Evolutionary conservation across 2,329 filamentous ascomycete species (phyloP).

Genomic region (Ophiostoma piceae): DNA sequence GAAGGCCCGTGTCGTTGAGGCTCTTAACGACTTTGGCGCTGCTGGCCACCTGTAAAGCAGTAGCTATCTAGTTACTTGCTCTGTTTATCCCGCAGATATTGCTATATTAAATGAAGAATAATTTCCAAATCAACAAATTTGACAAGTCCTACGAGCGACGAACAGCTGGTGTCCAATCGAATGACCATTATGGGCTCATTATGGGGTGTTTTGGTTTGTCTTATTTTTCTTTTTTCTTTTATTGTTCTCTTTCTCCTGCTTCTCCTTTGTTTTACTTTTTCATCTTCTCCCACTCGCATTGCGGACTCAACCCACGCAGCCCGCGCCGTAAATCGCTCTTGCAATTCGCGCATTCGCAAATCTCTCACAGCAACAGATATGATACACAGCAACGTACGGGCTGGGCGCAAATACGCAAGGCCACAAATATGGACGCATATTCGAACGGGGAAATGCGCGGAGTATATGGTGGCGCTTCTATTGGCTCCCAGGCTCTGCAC

Average conservation of each 20-base stretch:
- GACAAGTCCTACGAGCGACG: not conserved
- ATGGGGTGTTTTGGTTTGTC: not conserved
- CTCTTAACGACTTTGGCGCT: conserved; percentile 88
- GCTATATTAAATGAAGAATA: conserved; percentile 8
- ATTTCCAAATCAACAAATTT: not conserved
- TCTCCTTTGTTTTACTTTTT: not conserved
- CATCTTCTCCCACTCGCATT: not conserved
- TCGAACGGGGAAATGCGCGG: conserved; percentile 4
- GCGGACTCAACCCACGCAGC: not conserved
- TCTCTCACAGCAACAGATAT: not conserved
- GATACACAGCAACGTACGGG: not conserved
- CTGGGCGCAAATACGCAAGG: not conserved
- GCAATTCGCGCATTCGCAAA: conserved; percentile 3
- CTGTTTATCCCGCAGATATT: not conserved
- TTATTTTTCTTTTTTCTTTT: not conserved
- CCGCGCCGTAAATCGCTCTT: conserved; percentile 2
- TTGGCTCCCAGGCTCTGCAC: not conserved
- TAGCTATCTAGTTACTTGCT: not conserved
- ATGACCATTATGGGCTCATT: not conserved
- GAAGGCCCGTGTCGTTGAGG: conserved; percentile 71
- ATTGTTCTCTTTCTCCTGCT: not conserved
- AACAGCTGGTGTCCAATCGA: not conserved
- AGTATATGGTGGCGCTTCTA: conserved; percentile 9
- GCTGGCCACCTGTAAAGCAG: conserved; percentile 64
- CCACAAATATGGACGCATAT: not conserved